A percentile compares a stretch with the other conserved stretches of the same genome.
Conservation (phyloP, 2,329 filamentous ascomycete genomes). For the Curvularia verruculosa region DNA sequence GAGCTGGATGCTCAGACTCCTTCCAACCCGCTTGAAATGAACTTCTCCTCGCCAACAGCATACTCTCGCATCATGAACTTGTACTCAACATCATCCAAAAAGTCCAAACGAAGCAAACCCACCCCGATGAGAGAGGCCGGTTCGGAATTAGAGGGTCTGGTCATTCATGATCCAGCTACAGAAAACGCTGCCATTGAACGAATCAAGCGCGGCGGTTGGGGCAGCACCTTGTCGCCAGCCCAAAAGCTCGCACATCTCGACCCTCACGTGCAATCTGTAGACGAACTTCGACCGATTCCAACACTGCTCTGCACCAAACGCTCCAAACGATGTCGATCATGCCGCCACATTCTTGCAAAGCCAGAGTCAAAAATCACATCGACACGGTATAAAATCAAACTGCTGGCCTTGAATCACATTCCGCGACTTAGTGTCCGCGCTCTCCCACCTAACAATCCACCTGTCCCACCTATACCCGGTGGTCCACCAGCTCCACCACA, state of each 20-base stretch:
- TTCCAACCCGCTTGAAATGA: conserved; percentile 58
- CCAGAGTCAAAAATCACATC: conserved; percentile 89
- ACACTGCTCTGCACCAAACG: conserved; percentile 88
- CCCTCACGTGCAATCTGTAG: conserved; percentile 65
- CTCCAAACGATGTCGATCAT: conserved; percentile 89
- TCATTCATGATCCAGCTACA: conserved; percentile 63
- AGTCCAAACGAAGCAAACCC: conserved; percentile 66
- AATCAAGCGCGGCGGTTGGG: conserved; percentile 67
- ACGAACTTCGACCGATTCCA: conserved; percentile 80
- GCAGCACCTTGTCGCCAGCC: conserved; percentile 62
- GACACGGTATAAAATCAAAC: conserved; percentile 88
- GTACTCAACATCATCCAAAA: conserved; percentile 68
- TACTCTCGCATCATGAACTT: conserved; percentile 89
- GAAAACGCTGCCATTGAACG: conserved; percentile 65
- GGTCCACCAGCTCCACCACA: conserved; percentile 32
- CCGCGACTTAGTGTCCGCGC: conserved; percentile 78
- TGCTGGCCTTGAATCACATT: conserved; percentile 84
- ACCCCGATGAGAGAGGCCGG: conserved; percentile 82
- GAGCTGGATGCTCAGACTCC: conserved; percentile 68
- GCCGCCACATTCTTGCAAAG: conserved; percentile 93
- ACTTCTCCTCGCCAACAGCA: conserved; percentile 76
- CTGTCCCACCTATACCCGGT: conserved; percentile 49
- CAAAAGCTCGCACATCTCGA: conserved; percentile 60
- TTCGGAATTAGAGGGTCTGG: conserved; percentile 72
- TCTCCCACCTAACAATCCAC: conserved; percentile 57